phyloP scores from a whole-genome alignment of 768 basidiomycete genomes.

The Amanita muscaria region DNA sequence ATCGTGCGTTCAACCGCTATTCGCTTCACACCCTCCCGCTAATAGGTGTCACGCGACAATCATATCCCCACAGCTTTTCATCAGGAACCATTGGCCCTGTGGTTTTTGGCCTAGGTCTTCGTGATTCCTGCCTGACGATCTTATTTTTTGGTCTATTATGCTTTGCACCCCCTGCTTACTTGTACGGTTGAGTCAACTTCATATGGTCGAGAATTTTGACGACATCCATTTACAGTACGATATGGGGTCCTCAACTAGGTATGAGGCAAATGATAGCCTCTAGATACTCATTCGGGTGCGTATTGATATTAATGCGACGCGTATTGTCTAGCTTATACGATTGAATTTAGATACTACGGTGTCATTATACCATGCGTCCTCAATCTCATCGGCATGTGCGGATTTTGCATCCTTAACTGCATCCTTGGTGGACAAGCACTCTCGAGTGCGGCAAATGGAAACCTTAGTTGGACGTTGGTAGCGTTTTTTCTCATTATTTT shows the following conservation, averaged over 20 bases:
- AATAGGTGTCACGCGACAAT: too few relatives aligned
- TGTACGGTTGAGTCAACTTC: slow-evolving; percentile 40
- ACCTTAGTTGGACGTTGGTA: slow-evolving; percentile 36
- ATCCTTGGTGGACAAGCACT: slow-evolving; percentile 60
- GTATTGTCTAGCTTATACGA: too few relatives aligned
- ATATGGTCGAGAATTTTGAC: background rate
- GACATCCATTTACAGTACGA: slow-evolving; percentile 28
- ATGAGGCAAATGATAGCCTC: slow-evolving; percentile 83
- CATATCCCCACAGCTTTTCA: too few relatives aligned
- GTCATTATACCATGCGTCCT: slow-evolving; percentile 49
- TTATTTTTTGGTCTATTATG: slow-evolving; percentile 61
- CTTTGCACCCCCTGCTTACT: slow-evolving; percentile 50
- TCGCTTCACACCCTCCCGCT: too few relatives aligned
- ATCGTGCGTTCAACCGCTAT: slow-evolving; percentile 34
- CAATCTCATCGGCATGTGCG: slow-evolving; percentile 55
- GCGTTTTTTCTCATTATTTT: too few relatives aligned
- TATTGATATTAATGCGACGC: too few relatives aligned
- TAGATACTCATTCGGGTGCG: slow-evolving; percentile 30
- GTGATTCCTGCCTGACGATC: slow-evolving; percentile 56
- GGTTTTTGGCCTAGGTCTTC: slow-evolving; percentile 47
- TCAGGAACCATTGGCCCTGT: slow-evolving; percentile 60
- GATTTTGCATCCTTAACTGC: slow-evolving; percentile 64
- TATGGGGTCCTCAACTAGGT: slow-evolving; percentile 79
- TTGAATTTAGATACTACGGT: slow-evolving; percentile 52
- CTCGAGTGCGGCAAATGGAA: slow-evolving; percentile 30